phyloP scores from a whole-genome alignment of 1,284 basidiomycete genomes.

The Apiotrichum laibachii region DNA sequence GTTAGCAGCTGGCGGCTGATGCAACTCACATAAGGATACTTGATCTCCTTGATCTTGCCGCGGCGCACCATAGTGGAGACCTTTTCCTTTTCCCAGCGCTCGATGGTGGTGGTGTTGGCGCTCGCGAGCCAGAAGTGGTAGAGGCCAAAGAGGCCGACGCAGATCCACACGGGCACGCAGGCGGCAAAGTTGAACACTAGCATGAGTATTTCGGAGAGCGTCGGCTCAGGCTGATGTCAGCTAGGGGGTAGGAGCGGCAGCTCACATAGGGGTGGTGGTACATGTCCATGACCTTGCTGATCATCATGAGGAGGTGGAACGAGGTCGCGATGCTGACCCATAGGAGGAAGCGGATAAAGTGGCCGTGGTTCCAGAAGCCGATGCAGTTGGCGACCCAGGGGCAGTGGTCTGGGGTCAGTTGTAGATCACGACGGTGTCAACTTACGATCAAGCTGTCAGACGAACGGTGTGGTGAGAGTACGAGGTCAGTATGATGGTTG shows the following conservation, averaged over 20 bases:
- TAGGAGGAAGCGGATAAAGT: constrained; percentile 89
- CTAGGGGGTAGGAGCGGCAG: background rate
- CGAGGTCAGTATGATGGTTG: background rate
- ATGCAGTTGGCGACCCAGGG: constrained; percentile 57
- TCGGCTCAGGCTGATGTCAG: constrained; percentile 63
- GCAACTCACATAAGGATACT: constrained; percentile 81
- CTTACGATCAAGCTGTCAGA: constrained; percentile 36
- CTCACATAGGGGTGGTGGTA: constrained; percentile 48
- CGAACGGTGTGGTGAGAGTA: background rate
- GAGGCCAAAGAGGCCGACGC: constrained; percentile 82
- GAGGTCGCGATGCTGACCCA: constrained; percentile 73
- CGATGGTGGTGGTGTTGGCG: constrained; percentile 90
- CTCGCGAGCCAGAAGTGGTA: constrained; percentile 84
- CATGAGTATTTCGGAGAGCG: constrained; percentile 69
- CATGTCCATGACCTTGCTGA: constrained; percentile 60
- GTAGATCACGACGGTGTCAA: background rate
- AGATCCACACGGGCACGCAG: constrained; percentile 77
- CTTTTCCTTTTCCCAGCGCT: constrained; percentile 97
- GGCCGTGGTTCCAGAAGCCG: constrained; percentile 81
- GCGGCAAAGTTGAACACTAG: constrained; percentile 82
- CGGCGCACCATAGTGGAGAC: constrained; percentile 77
- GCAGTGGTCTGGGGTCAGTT: constrained; percentile 72
- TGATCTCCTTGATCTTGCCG: constrained; percentile 82
- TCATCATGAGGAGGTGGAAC: constrained; percentile 78
- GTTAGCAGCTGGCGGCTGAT: constrained; percentile 7